These are phyloP conservation scores for Aspergillus pseudotamarii DNA, from an alignment of 2,329 filamentous ascomycete species.

Conservation along the genomic window DNA sequence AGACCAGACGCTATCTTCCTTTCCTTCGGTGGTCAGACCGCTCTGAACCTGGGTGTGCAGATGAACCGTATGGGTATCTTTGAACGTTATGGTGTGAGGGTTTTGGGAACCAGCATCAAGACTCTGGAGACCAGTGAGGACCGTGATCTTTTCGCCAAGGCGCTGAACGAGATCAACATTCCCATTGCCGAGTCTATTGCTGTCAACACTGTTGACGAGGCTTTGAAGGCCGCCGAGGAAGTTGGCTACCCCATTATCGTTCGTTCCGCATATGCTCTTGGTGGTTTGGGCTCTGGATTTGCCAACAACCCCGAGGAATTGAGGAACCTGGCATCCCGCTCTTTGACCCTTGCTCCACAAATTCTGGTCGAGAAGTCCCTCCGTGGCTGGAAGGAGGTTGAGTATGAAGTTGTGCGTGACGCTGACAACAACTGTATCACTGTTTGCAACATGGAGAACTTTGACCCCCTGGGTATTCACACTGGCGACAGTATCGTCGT, in stretches of 20 bases:
- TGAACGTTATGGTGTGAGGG: slow-evolving; percentile 92
- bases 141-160: slow-evolving; percentile 92
- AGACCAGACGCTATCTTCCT: slow-evolving; percentile 95
- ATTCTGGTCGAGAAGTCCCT: slow-evolving; percentile 98
- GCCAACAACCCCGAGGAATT: slow-evolving; percentile 93
- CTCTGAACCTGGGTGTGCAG: slow-evolving; percentile 92
- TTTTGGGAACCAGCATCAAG: slow-evolving; percentile 91
- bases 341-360: slow-evolving; percentile 89
- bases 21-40: slow-evolving; percentile 96
- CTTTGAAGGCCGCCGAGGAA: slow-evolving; percentile 79
- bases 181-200: slow-evolving; percentile 96
- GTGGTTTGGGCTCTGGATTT: slow-evolving; percentile 94
- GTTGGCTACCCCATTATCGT: slow-evolving; percentile 98
- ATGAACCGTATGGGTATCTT: slow-evolving; percentile 97
- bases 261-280: slow-evolving; percentile 92
- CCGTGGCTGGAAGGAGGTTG: slow-evolving; percentile 99
- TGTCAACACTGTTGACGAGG: slow-evolving; percentile 87
- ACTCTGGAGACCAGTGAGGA: slow-evolving; percentile 95
- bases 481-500: slow-evolving; percentile 99
- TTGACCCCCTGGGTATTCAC: slow-evolving; percentile 95
- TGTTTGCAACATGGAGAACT: slow-evolving; percentile 99
- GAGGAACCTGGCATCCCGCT: slow-evolving; percentile 87
- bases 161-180: slow-evolving; percentile 94
- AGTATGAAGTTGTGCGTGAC: slow-evolving; percentile 97
- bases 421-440: slow-evolving; percentile 98